These are phyloP conservation scores for Pseudopithomyces maydicus DNA, from an alignment of 2,329 filamentous ascomycete species.

Conservation along the genomic window DNA sequence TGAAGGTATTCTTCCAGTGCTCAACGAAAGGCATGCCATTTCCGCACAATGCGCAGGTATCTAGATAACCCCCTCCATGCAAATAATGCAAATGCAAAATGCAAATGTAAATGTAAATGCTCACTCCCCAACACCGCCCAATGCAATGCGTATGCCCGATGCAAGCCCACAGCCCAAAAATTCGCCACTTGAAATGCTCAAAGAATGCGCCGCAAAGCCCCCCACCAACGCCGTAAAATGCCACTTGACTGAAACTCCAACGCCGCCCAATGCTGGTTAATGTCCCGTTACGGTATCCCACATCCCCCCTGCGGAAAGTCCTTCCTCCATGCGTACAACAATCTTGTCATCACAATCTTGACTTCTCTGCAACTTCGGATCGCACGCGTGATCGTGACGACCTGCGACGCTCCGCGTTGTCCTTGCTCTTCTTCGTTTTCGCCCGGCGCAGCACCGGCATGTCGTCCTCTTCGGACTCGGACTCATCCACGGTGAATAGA, in stretches of 20 bases:
- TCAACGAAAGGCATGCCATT: conserved; percentile 2
- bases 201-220: conserved; percentile 2
- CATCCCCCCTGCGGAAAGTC: conserved; percentile 5
- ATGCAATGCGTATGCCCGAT: conserved; percentile 26
- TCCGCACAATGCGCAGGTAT: not conserved
- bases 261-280: conserved; percentile 35
- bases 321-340: conserved; percentile 3
- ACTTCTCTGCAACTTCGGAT: conserved; percentile 32
- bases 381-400: conserved; percentile 35
- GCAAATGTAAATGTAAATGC: conserved; percentile 35
- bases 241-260: conserved; percentile 16
- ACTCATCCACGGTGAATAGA: conserved; percentile 49
- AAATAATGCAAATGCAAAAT: too few species aligned
- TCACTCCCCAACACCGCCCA: conserved; percentile 31
- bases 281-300: conserved; percentile 2
- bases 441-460: conserved; percentile 25
- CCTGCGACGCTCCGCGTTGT: conserved; percentile 41
- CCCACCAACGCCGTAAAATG: conserved; percentile 30
- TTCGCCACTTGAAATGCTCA: conserved; percentile 18
- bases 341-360: conserved; percentile 30
- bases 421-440: conserved; percentile 41
- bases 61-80: too few species aligned
- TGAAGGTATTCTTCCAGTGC: too few species aligned
- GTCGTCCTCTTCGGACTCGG: conserved; percentile 46
- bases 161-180: conserved; percentile 10